Conservation (phyloP, 1,284 basidiomycete species). For the Pseudozyma hubeiensis region DNA sequence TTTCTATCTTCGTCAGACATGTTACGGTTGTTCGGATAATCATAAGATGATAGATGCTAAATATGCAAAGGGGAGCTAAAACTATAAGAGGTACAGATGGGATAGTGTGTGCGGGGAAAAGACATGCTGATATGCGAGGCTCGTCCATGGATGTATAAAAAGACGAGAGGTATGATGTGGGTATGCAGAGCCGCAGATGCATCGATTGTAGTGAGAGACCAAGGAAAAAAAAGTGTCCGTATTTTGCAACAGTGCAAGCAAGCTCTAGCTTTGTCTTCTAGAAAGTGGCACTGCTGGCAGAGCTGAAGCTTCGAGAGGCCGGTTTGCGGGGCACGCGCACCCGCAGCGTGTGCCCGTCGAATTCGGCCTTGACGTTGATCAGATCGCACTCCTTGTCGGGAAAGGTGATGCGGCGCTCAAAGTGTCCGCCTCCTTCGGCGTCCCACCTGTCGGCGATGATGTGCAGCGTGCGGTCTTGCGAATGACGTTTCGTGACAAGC, state of each 20-base stretch:
- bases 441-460: slow-evolving; percentile 65
- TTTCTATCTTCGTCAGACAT: no score
- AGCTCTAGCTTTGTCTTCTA: slow-evolving; percentile 68
- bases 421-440: slow-evolving; percentile 52
- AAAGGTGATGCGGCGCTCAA: slow-evolving; percentile 64
- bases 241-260: not conserved
- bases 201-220: no score
- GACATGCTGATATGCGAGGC: not conserved
- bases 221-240: no score
- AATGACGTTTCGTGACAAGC: slow-evolving; percentile 59
- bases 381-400: slow-evolving; percentile 56
- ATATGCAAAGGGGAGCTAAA: no score
- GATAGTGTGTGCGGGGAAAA: not conserved
- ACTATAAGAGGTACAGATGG: no score
- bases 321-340: slow-evolving; percentile 44
- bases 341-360: slow-evolving; percentile 49
- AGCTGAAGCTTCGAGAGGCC: slow-evolving; percentile 18
- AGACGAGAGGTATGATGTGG: no score
- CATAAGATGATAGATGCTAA: no score
- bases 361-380: slow-evolving; percentile 50
- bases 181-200: no score
- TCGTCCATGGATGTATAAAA: no score
- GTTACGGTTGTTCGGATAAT: no score
- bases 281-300: slow-evolving; percentile 64
- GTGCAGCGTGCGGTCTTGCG: slow-evolving; percentile 59